These are phyloP conservation scores for Penicillium riverlandense DNA, from an alignment of 495 filamentous ascomycete species.

Conservation along the genomic window DNA sequence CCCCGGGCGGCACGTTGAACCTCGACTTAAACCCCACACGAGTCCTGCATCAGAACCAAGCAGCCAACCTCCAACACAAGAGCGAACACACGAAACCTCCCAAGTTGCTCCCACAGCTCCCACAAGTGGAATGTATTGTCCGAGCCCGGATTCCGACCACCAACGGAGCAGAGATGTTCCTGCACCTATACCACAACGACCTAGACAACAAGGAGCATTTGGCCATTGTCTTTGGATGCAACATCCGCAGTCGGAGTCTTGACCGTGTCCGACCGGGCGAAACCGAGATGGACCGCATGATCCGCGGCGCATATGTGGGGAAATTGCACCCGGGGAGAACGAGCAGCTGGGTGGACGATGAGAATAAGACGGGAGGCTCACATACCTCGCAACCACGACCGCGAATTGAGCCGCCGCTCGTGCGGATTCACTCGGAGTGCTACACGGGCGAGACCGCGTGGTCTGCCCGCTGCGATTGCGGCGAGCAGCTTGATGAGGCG, in stretches of 20 bases:
- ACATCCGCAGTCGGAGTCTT: conserved; percentile 72
- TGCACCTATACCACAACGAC: conserved; percentile 90
- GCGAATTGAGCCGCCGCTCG: conserved; percentile 51
- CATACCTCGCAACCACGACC: conserved; percentile 1
- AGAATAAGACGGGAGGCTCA: conserved; percentile 5
- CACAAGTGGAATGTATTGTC: conserved; percentile 72
- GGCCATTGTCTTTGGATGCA: conserved; percentile 91
- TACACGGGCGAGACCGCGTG: conserved; percentile 98
- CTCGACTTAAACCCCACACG: conserved; percentile 29
- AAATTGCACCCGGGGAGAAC: conserved; percentile 79
- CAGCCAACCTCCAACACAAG: conserved; percentile 14
- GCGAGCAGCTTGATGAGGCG: conserved; percentile 95
- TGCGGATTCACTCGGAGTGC: conserved; percentile 95
- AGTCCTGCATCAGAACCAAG: conserved; percentile 25
- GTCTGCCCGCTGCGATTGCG: conserved; percentile 96
- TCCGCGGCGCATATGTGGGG: conserved; percentile 86
- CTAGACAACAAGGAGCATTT: conserved; percentile 93
- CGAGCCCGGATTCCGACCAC: conserved; percentile 82
- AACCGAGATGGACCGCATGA: conserved; percentile 94
- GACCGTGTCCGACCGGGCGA: conserved; percentile 79
- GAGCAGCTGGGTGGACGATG: conserved; percentile 51
- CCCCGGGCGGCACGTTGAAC: conserved; percentile 58
- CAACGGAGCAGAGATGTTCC: conserved; percentile 88
- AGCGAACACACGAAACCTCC: conserved; percentile 50
- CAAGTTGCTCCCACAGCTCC: conserved; percentile 60